These are phyloP conservation scores for Ogataea minuta DNA, from an alignment of 805 yeast genomes.

Conservation along the genomic window DNA sequence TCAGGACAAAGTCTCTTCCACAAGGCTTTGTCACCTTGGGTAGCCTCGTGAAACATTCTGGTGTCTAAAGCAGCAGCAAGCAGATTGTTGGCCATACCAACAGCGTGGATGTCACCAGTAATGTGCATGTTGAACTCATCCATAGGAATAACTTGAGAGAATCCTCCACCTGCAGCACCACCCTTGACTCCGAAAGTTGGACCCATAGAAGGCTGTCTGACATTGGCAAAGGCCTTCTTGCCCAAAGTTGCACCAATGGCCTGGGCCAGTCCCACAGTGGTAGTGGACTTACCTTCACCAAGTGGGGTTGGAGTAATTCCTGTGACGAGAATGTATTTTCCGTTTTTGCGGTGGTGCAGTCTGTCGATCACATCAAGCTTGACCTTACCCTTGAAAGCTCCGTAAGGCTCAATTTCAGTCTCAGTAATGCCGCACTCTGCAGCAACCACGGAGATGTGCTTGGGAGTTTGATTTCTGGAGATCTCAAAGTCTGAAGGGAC, in stretches of 20 bases:
- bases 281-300: conserved; percentile 97
- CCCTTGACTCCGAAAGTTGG: conserved; percentile 99
- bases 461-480: conserved; percentile 86
- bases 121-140: conserved; percentile 97
- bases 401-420: conserved; percentile 82
- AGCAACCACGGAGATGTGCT: conserved; percentile 73
- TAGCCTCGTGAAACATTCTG: conserved; percentile 90
- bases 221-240: conserved; percentile 85
- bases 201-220: conserved; percentile 98
- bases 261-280: conserved; percentile 95
- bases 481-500: conserved; percentile 92
- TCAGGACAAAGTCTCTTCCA: conserved; percentile 84
- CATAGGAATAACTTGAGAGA: conserved; percentile 97
- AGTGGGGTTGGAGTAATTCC: conserved; percentile 98
- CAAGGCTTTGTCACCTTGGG: conserved; percentile 75
- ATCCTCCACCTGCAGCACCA: conserved; percentile 99
- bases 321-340: conserved; percentile 87
- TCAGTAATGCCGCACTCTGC: conserved; percentile 76
- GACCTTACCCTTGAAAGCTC: conserved; percentile 87
- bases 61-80: conserved; percentile 97
- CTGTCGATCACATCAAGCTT: conserved; percentile 68
- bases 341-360: conserved; percentile 61
- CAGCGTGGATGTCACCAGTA: conserved; percentile 97
- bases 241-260: conserved; percentile 90
- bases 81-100: conserved; percentile 88